These are phyloP conservation scores for Psilocybe cubensis DNA, from an alignment of 768 basidiomycete genomes.

Conservation along the genomic window DNA sequence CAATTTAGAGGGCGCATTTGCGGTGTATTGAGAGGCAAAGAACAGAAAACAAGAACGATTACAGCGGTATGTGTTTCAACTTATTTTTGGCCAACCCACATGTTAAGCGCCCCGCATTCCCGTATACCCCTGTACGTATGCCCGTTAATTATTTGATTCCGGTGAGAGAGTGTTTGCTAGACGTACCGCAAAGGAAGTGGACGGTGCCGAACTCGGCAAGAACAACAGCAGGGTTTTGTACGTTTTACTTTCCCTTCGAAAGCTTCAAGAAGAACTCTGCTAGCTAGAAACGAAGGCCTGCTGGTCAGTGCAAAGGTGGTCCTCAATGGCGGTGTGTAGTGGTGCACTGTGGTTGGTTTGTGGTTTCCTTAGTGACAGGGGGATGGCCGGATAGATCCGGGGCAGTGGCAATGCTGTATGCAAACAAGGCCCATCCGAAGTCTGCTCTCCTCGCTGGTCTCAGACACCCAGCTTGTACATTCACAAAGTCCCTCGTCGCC, in stretches of 20 bases:
- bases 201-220: neutral
- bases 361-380: slow-evolving; percentile 22
- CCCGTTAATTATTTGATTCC: slow-evolving; percentile 6
- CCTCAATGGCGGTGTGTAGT: neutral
- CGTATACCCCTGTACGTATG: neutral
- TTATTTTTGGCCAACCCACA: slow-evolving; percentile 2
- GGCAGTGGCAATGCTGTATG: slow-evolving; percentile 20
- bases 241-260: neutral
- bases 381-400: slow-evolving; percentile 26
- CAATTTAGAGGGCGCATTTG: neutral
- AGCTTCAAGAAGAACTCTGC: no score
- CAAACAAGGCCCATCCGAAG: slow-evolving; percentile 23
- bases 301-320: no score
- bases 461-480: slow-evolving; percentile 11
- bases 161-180: neutral
- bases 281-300: no score
- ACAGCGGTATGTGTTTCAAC: slow-evolving; percentile 1
- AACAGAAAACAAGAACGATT: neutral
- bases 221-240: neutral
- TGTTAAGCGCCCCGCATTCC: slow-evolving; percentile 5
- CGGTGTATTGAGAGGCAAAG: neutral
- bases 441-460: slow-evolving; percentile 18
- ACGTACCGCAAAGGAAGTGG: neutral
- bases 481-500: slow-evolving; percentile 11
- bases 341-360: neutral